Evolutionary conservation across 345 rosid genomes (phyloP).

Genomic region (Populus davidiana): DNA sequence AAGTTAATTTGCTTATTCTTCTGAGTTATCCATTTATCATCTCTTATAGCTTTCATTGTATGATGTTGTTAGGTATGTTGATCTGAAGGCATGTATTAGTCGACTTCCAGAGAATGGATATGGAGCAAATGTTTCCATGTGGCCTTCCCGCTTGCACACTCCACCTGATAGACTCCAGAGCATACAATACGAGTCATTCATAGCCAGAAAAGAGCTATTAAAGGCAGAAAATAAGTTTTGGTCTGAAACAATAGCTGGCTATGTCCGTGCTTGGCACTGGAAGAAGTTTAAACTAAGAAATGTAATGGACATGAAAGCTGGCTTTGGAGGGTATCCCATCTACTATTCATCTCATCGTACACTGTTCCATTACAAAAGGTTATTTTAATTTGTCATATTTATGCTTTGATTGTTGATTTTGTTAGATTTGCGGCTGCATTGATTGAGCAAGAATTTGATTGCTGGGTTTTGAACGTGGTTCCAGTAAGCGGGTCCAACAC

Average conservation of each 20-base stretch:
- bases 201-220: slow-evolving; percentile 85
- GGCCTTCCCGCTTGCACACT: slow-evolving; percentile 81
- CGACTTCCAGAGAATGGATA: slow-evolving; percentile 80
- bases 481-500: slow-evolving; percentile 91
- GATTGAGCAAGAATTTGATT: slow-evolving; percentile 59
- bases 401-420: slow-evolving; percentile 23
- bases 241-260: slow-evolving; percentile 73
- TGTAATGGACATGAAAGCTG: slow-evolving; percentile 95
- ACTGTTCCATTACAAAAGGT: not conserved
- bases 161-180: slow-evolving; percentile 94
- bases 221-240: slow-evolving; percentile 90
- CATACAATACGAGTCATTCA: slow-evolving; percentile 72
- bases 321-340: slow-evolving; percentile 81
- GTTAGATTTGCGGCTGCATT: slow-evolving; percentile 90
- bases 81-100: slow-evolving; percentile 81
- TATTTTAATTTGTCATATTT: not conserved
- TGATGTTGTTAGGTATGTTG: slow-evolving; percentile 57
- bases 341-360: slow-evolving; percentile 9
- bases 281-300: slow-evolving; percentile 79
- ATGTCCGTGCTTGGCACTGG: slow-evolving; percentile 76
- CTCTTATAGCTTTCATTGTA: not conserved
- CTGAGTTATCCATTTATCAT: slow-evolving; percentile 4
- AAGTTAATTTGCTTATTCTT: slow-evolving; percentile 8
- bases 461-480: slow-evolving; percentile 90
- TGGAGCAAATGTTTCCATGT: slow-evolving; percentile 63